Base-by-base conservation (phyloP, 768 basidiomycete species). In the Hysterangium stoloniferum region DNA sequence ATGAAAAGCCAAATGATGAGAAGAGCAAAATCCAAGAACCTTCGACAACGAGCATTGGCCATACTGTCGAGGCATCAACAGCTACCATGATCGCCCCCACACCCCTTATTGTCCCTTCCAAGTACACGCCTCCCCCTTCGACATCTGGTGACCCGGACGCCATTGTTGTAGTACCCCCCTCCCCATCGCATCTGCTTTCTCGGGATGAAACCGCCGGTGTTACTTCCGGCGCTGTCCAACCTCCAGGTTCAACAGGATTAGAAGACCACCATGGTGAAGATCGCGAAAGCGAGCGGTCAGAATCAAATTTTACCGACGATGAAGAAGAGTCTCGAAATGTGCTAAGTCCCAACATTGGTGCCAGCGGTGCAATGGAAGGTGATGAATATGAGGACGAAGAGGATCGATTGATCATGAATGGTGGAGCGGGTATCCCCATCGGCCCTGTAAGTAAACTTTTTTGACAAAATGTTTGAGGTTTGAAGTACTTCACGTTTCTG, bases 351-450 rank as follows among this genome's bases (percentile, higher is more conserved):
- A 27, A 35, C 32, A 20, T 47, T 45, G 36, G 28, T 13, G 20
- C 17, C 15, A 5, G 25, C 11, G 37, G 31, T 27, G 44, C 44
- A n/a, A 17, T 27, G 32, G 67, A 70, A 28, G 66, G 64, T 9
- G 74, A 76, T 52, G 56, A 57, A 33, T 68, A 41, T 64, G 88
- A 95, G 60, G 92, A 95, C 53, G 92, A 96, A 52, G 94, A 96
- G 63, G 88, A 92, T 57, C 73, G 82, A 56, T 72, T 97, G 48
- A 94, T 96, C 55, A 73, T 82, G 68, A 86, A 84, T 49, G 94
- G 94, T 35, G 95, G 96, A 9, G 85, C 89, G 52, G 96, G 96
- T 31, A 97, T 98, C 52, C 95, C 95, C 19, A 77, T 92, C 35
- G 94, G 93, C 31, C 83, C 88, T 42, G 93, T 95, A 66, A 64